Evolutionary conservation across 1,284 basidiomycete genomes (phyloP).

Genomic region (Ceratobasidium papillatum): DNA sequence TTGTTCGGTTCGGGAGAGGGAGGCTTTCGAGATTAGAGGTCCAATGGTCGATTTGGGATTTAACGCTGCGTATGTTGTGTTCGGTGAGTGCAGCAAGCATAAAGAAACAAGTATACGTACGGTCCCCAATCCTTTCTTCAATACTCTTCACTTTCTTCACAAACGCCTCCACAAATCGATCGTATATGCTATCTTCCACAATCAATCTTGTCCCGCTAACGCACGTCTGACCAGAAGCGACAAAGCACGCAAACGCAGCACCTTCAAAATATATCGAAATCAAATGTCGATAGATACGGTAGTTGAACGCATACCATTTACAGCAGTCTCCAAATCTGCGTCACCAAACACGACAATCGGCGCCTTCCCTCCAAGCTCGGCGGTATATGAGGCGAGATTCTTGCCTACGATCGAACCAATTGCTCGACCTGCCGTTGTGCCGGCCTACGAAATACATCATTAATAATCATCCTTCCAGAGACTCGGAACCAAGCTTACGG

Average conservation of each 20-base stretch:
- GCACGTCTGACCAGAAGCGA: conserved; percentile 86
- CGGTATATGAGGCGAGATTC: conserved; percentile 77
- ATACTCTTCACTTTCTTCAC: conserved; percentile 70
- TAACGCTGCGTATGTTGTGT: conserved; percentile 58
- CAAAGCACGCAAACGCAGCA: conserved; percentile 79
- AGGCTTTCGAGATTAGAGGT: conserved; percentile 70
- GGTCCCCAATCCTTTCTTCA: conserved; percentile 73
- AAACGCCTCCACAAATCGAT: conserved; percentile 69
- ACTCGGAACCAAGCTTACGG: conserved; percentile 57
- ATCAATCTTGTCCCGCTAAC: conserved; percentile 80
- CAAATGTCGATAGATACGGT: background rate
- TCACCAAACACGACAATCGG: conserved; percentile 81
- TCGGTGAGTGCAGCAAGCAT: conserved; percentile 1
- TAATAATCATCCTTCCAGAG: background rate
- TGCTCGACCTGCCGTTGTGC: conserved; percentile 74
- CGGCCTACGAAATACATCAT: conserved; percentile 62
- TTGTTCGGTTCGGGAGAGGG: conserved; percentile 68
- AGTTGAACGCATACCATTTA: conserved; percentile 63
- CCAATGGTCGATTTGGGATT: conserved; percentile 79
- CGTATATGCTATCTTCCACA: conserved; percentile 72
- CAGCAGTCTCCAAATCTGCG: conserved; percentile 71
- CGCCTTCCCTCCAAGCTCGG: conserved; percentile 84
- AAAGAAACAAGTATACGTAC: conserved; percentile 55
- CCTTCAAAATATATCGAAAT: background rate
- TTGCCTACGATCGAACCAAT: conserved; percentile 74